phyloP scores from a whole-genome alignment of 2,329 filamentous ascomycete species.

The Emergomyces orientalis region DNA sequence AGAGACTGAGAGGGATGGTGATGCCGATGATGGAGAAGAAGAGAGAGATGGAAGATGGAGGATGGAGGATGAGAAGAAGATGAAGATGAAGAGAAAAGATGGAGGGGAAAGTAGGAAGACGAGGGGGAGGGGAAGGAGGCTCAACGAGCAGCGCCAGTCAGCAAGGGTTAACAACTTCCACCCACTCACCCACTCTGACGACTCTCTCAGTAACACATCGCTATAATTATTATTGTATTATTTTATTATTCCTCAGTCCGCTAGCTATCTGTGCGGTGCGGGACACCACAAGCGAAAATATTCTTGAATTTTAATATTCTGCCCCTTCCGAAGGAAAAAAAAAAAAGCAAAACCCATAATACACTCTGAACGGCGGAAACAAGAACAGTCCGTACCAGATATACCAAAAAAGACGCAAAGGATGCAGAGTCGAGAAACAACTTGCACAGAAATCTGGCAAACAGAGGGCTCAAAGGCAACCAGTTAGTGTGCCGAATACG shows the following conservation, averaged over 20 bases:
- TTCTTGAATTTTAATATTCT: not conserved
- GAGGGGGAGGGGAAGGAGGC: not conserved
- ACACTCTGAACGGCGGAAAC: not conserved
- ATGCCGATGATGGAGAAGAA: not conserved
- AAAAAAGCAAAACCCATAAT: not conserved
- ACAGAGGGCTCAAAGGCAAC: not conserved
- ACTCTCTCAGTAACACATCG: not conserved
- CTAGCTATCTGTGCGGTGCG: not conserved
- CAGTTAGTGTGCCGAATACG: not conserved
- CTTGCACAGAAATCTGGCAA: not conserved
- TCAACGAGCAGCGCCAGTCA: not conserved
- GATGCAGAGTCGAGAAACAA: not conserved
- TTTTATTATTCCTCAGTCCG: not conserved
- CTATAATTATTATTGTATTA: not conserved
- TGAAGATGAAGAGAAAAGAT: not conserved
- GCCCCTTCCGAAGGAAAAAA: not conserved
- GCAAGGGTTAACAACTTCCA: not conserved
- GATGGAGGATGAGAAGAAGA: not conserved
- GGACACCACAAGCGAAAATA: not conserved
- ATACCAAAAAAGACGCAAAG: not conserved
- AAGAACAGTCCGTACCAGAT: not conserved
- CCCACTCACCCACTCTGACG: not conserved
- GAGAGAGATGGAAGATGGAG: not conserved
- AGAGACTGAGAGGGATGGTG: not conserved
- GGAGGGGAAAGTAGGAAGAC: not conserved